phyloP scores from a whole-genome alignment of 2,329 filamentous ascomycete species.

The Diaporthe longicolla region DNA sequence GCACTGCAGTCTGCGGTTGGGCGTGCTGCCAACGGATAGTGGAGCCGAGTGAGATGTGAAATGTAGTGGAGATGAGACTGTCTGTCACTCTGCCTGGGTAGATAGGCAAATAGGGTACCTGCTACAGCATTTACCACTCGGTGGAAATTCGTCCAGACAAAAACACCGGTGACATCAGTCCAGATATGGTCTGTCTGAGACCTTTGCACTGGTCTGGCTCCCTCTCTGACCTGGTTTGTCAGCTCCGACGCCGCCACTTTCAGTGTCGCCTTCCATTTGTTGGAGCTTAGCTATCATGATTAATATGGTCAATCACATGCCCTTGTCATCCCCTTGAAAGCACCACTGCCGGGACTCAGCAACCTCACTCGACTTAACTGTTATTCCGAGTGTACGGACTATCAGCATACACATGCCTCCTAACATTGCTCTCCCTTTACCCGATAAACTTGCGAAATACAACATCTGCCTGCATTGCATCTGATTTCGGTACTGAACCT shows the following conservation, averaged over 20 bases:
- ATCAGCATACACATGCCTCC: too few species aligned
- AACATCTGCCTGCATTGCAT: not conserved
- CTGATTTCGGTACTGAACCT: too few species aligned
- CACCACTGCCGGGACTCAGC: too few species aligned
- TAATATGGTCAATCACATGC: not conserved
- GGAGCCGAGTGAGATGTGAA: conserved; percentile 15
- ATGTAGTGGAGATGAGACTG: conserved; percentile 19
- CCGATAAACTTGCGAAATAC: too few species aligned
- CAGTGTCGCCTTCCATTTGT: not conserved
- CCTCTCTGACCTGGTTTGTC: not conserved
- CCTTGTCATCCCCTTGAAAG: not conserved
- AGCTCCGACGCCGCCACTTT: conserved; percentile 21
- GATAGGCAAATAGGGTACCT: not conserved
- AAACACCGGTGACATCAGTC: conserved; percentile 19
- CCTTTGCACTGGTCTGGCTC: not conserved
- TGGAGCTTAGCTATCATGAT: not conserved
- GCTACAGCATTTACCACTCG: not conserved
- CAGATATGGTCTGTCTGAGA: conserved; percentile 12
- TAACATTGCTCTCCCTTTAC: too few species aligned
- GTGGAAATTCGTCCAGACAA: conserved; percentile 28
- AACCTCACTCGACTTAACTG: too few species aligned
- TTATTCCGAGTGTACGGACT: too few species aligned
- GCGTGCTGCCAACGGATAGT: not conserved
- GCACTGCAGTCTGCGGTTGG: not conserved
- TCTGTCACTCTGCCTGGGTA: not conserved